Evolutionary conservation across 306 rosid genomes (phyloP).

Genomic region (Arachis stenosperma): DNA sequence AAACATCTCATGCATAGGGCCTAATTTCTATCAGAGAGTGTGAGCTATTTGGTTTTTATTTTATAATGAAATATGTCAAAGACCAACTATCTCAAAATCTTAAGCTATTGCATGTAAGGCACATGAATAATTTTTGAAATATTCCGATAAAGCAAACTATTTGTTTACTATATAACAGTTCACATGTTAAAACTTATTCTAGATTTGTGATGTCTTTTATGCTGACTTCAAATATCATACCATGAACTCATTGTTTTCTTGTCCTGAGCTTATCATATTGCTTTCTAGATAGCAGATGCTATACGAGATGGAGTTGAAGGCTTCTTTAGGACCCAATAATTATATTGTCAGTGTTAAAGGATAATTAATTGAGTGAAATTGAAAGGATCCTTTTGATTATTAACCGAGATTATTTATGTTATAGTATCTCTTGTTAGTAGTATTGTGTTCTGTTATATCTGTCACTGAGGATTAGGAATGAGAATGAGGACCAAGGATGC

Average conservation of each 20-base stretch:
- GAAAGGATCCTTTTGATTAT: too few relatives aligned
- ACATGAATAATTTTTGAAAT: not conserved
- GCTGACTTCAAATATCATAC: constrained; percentile 27
- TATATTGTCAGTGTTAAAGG: too few relatives aligned
- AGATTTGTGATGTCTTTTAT: constrained; percentile 27
- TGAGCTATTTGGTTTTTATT: constrained; percentile 20
- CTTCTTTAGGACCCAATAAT: constrained; percentile 90
- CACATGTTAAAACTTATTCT: constrained; percentile 12
- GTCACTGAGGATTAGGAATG: not conserved
- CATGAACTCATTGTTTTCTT: constrained; percentile 35
- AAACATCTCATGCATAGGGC: too few relatives aligned
- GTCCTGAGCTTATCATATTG: constrained; percentile 49
- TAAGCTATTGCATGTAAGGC: not conserved
- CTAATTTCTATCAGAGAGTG: not conserved
- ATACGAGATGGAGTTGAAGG: constrained; percentile 99
- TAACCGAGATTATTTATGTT: too few relatives aligned
- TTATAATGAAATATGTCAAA: not conserved
- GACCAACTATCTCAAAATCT: not conserved
- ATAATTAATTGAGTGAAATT: too few relatives aligned
- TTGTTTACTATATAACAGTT: not conserved
- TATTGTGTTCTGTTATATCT: not conserved
- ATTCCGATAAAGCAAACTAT: not conserved
- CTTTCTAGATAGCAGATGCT: constrained; percentile 88
- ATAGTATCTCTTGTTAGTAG: not conserved
- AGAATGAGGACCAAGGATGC: constrained; percentile 27